phyloP scores from a whole-genome alignment of 2,329 filamentous ascomycete genomes.

The Didymella arachidicola region DNA sequence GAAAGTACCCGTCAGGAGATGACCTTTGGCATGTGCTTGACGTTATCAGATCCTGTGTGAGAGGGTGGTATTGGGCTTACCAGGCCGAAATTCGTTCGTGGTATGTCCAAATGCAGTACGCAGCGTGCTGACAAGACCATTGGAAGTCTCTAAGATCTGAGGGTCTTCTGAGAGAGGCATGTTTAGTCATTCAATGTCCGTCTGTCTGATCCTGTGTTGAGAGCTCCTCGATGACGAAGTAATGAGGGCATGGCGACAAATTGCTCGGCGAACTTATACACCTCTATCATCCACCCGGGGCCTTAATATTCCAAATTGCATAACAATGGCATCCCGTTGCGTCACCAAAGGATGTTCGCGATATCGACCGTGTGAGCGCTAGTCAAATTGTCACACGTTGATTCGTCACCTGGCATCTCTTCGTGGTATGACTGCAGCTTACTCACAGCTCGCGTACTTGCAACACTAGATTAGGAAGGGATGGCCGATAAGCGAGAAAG shows the following conservation, averaged over 20 bases:
- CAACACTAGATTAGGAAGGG: conserved; percentile 13
- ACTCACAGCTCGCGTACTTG: conserved; percentile 34
- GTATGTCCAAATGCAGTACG: conserved; percentile 33
- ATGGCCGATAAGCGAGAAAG: background rate
- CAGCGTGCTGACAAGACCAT: conserved; percentile 39
- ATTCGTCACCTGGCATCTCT: conserved; percentile 22
- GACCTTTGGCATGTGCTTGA: conserved; percentile 63
- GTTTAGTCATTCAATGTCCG: background rate
- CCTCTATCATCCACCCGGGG: background rate
- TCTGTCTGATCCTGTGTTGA: background rate
- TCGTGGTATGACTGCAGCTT: conserved; percentile 33
- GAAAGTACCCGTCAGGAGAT: conserved; percentile 62
- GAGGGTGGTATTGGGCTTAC: conserved; percentile 23
- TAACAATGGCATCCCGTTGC: background rate
- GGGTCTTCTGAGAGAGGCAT: conserved; percentile 46
- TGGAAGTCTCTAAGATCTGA: conserved; percentile 38
- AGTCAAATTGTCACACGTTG: background rate
- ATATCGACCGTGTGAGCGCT: background rate
- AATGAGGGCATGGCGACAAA: background rate
- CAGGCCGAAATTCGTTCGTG: conserved; percentile 42
- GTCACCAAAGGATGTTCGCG: background rate
- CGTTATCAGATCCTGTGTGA: conserved; percentile 13
- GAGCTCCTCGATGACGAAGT: background rate
- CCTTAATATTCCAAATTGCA: conserved; percentile 9
- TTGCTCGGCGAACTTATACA: background rate